phyloP scores from a whole-genome alignment of 2,329 filamentous ascomycete genomes.

The Ophiocordyceps australis region DNA sequence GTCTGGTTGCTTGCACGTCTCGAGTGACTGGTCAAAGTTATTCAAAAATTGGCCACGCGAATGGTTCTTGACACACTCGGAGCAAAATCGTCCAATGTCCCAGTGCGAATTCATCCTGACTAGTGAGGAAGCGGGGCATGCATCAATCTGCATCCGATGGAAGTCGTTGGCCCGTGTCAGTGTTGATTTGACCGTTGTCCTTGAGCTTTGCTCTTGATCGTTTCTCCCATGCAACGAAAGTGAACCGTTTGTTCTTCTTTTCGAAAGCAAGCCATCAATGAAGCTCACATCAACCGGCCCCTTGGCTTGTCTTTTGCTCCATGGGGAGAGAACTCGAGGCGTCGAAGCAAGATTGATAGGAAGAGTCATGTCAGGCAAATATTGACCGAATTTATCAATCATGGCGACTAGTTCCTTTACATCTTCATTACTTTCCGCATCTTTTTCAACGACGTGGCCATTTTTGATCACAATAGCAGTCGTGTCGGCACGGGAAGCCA shows the following conservation, averaged over 20 bases:
- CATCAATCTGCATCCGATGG: conserved; percentile 22
- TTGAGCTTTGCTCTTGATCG: background rate
- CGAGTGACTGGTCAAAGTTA: conserved; percentile 45
- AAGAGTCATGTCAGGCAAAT: conserved; percentile 68
- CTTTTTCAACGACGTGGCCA: conserved; percentile 34
- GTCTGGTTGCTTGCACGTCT: conserved; percentile 64
- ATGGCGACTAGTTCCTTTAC: conserved; percentile 38
- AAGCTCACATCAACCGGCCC: conserved; percentile 8
- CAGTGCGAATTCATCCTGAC: conserved; percentile 40
- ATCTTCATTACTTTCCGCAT: conserved; percentile 12
- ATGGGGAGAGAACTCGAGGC: conserved; percentile 27
- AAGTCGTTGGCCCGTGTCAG: conserved; percentile 10
- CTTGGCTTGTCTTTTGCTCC: conserved; percentile 29
- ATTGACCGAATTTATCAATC: conserved; percentile 51
- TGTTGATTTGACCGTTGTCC: background rate
- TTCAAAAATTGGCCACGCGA: conserved; percentile 48
- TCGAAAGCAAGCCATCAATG: conserved; percentile 11
- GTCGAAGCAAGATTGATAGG: conserved; percentile 54
- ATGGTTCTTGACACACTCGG: conserved; percentile 42
- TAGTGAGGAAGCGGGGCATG: conserved; percentile 45
- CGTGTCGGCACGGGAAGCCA: conserved; percentile 22
- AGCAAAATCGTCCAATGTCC: conserved; percentile 47
- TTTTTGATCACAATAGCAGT: conserved; percentile 39
- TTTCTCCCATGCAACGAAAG: conserved; percentile 1
- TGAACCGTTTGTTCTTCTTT: conserved; percentile 6